These are phyloP conservation scores for Trametes maxima DNA, from an alignment of 768 basidiomycete species.

Conservation along the genomic window DNA sequence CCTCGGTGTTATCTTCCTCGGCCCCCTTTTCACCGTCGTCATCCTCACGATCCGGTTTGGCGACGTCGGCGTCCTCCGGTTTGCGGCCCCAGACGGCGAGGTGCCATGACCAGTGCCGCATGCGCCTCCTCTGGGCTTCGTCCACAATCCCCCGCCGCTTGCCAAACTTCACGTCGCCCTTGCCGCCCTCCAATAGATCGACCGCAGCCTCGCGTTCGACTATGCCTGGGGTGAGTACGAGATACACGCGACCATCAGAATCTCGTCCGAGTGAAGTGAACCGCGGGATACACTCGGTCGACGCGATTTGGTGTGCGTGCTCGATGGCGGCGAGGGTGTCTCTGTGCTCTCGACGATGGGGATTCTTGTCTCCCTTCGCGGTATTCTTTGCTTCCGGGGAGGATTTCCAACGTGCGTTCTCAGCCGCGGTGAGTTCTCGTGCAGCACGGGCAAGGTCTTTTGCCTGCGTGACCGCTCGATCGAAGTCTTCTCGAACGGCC, in stretches of 20 bases:
- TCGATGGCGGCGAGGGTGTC: constrained; percentile 53
- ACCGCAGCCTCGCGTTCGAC: constrained; percentile 55
- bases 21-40: constrained; percentile 32
- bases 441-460: constrained; percentile 56
- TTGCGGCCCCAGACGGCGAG: constrained; percentile 72
- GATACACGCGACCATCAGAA: constrained; percentile 66
- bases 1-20: constrained; percentile 45
- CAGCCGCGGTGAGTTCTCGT: constrained; percentile 55
- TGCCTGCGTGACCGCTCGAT: constrained; percentile 53
- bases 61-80: constrained; percentile 37
- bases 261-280: constrained; percentile 70
- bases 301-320: constrained; percentile 52
- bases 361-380: constrained; percentile 29
- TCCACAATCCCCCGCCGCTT: constrained; percentile 42
- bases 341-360: constrained; percentile 49
- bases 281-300: constrained; percentile 50
- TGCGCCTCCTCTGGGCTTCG: constrained; percentile 50
- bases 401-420: constrained; percentile 59
- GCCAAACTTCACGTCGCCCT: constrained; percentile 42
- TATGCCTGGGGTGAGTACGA: constrained; percentile 61
- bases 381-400: constrained; percentile 35
- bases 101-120: constrained; percentile 76
- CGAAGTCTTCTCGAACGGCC: constrained; percentile 59
- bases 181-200: constrained; percentile 34
- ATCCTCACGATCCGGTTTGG: constrained; percentile 29